phyloP scores from a whole-genome alignment of 345 rosid species.

The Eucalyptus regnans region DNA sequence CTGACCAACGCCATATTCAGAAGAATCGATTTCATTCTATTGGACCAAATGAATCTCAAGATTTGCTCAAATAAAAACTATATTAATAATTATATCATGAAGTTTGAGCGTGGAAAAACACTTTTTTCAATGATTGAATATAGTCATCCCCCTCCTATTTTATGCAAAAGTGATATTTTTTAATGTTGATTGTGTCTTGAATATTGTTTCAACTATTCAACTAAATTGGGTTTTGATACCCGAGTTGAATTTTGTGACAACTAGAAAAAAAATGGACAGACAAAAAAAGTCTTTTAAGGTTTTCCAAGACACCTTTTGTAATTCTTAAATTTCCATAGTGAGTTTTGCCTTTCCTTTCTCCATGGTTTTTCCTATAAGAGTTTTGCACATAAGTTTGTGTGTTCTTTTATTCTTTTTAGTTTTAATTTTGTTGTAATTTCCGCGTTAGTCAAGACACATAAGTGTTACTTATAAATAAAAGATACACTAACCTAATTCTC shows the following conservation, averaged over 20 bases:
- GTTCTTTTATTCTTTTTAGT: not conserved
- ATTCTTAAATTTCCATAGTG: not conserved
- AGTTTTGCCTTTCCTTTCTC: rapidly evolving
- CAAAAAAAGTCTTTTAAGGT: too few species aligned
- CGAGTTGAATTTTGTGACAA: not conserved
- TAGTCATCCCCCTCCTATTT: not conserved
- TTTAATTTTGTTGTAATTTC: not conserved
- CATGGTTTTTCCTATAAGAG: not conserved
- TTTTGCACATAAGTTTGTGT: not conserved
- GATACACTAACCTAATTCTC: not conserved
- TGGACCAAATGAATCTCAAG: not conserved
- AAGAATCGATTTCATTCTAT: not conserved
- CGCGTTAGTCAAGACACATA: not conserved
- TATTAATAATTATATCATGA: not conserved
- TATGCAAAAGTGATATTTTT: not conserved
- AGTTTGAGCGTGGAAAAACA: not conserved
- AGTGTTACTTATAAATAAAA: not conserved
- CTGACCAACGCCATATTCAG: not conserved
- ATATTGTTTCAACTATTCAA: too few species aligned
- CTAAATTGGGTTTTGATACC: not conserved
- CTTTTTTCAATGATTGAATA: not conserved
- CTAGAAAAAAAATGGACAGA: not conserved
- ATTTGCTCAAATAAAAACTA: not conserved
- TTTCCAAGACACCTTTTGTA: not conserved
- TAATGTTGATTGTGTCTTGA: not conserved